Evolutionary conservation across 768 basidiomycete genomes (phyloP).

Genomic region (Mycena vitilis): DNA sequence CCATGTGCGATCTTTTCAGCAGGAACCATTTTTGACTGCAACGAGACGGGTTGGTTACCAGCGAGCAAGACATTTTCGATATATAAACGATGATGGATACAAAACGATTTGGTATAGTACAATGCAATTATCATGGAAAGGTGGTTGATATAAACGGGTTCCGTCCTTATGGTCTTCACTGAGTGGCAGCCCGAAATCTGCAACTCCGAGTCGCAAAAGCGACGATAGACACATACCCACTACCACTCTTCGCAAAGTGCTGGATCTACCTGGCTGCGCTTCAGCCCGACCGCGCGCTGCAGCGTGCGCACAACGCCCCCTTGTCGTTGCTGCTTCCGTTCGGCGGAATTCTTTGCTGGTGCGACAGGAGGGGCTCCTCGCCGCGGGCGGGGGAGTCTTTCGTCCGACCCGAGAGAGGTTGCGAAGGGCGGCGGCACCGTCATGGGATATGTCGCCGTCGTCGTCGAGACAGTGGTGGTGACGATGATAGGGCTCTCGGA

Average conservation of each 20-base stretch:
- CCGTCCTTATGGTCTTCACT: too few relatives aligned
- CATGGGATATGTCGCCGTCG: not conserved
- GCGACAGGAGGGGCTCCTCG: conserved; percentile 19
- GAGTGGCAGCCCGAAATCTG: too few relatives aligned
- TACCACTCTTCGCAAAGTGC: conserved; percentile 16
- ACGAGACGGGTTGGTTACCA: too few relatives aligned
- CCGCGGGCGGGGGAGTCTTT: conserved; percentile 13
- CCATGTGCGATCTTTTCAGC: too few relatives aligned
- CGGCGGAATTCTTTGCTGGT: not conserved
- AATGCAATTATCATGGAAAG: too few relatives aligned
- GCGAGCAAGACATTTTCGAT: too few relatives aligned
- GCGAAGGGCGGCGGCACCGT: conserved; percentile 23
- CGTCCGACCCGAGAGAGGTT: conserved; percentile 20
- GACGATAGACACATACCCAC: not conserved
- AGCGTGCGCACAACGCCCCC: not conserved
- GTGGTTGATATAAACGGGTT: not conserved
- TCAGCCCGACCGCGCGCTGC: not conserved
- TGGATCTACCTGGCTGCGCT: not conserved
- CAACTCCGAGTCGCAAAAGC: too few relatives aligned
- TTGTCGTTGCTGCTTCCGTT: not conserved
- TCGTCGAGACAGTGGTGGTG: conserved; percentile 16
- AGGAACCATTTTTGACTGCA: too few relatives aligned
- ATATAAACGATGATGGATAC: too few relatives aligned
- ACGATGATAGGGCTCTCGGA: conserved; percentile 5
- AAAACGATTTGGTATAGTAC: too few relatives aligned